Conservation (phyloP, 495 filamentous ascomycete genomes). For the Elasticomyces elasticus region DNA sequence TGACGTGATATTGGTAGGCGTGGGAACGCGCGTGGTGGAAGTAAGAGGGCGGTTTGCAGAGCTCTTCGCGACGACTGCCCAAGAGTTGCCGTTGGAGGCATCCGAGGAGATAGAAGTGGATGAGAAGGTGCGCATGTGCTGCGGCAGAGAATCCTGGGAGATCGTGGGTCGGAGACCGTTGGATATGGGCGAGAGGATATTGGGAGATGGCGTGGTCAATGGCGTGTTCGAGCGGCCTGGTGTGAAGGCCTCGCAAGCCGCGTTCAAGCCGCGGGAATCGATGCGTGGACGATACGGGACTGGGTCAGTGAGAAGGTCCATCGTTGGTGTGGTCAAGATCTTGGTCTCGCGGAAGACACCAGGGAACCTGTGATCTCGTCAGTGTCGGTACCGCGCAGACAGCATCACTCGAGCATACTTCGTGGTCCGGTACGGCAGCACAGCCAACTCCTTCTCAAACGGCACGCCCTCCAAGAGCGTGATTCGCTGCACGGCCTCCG, state of each 20-base stretch:
- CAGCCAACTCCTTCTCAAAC: conserved; percentile 54
- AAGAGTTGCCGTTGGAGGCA: not conserved
- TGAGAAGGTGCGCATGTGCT: conserved; percentile 9
- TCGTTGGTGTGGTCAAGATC: conserved; percentile 40
- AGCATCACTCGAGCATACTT: conserved; percentile 20
- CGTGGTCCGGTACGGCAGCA: conserved; percentile 40
- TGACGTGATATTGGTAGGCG: not conserved
- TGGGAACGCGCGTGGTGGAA: not conserved
- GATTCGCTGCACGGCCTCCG: conserved; percentile 46
- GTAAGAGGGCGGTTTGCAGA: not conserved
- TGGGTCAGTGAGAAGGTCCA: not conserved
- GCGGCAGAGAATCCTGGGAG: not conserved
- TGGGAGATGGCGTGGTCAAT: not conserved
- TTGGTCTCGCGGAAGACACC: conserved; percentile 56
- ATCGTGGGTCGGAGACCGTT: not conserved
- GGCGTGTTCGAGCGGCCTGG: not conserved
- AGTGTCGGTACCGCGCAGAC: conserved; percentile 57
- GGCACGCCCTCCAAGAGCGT: conserved; percentile 67
- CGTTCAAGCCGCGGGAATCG: not conserved
- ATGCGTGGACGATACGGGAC: not conserved
- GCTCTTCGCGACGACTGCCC: not conserved
- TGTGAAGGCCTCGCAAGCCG: not conserved
- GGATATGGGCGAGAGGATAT: not conserved
- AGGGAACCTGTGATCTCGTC: conserved; percentile 34
- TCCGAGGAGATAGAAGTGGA: conserved; percentile 30